Conservation (phyloP, 768 basidiomycete genomes). For the Leccinum broughii region DNA sequence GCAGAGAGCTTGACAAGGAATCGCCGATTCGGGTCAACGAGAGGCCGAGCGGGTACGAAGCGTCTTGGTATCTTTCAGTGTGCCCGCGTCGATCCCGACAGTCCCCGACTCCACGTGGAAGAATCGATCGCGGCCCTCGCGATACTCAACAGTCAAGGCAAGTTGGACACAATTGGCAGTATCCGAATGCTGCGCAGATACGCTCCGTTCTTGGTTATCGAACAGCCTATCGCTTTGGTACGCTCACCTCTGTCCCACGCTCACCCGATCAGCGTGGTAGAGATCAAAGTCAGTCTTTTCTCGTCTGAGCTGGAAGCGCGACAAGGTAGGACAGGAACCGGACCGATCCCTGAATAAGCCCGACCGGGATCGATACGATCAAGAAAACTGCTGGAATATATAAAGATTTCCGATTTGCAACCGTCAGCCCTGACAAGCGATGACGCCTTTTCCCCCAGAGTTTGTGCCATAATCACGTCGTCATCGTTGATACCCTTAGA, state of each 20-base stretch:
- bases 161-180: too few species aligned
- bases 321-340: conserved; percentile 30
- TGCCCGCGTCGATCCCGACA: conserved; percentile 44
- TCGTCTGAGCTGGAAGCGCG: conserved; percentile 53
- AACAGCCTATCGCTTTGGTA: too few species aligned
- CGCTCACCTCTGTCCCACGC: conserved; percentile 21
- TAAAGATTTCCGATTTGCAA: conserved; percentile 6
- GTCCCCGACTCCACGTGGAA: conserved; percentile 40
- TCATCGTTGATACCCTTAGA: conserved; percentile 40
- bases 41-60: conserved; percentile 50
- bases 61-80: conserved; percentile 60
- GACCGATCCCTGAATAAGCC: background rate
- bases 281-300: conserved; percentile 68
- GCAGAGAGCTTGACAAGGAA: conserved; percentile 47
- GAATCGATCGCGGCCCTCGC: conserved; percentile 44
- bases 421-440: background rate
- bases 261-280: conserved; percentile 56
- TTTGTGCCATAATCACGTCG: conserved; percentile 44
- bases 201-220: too few species aligned
- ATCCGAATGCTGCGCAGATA: too few species aligned
- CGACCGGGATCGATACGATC: conserved; percentile 1
- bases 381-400: conserved; percentile 4
- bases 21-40: conserved; percentile 40
- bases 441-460: conserved; percentile 25
- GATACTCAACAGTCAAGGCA: conserved; percentile 27